phyloP scores from a whole-genome alignment of 108 stramenopile genomes.

The Stephanodiscus triporus region DNA sequence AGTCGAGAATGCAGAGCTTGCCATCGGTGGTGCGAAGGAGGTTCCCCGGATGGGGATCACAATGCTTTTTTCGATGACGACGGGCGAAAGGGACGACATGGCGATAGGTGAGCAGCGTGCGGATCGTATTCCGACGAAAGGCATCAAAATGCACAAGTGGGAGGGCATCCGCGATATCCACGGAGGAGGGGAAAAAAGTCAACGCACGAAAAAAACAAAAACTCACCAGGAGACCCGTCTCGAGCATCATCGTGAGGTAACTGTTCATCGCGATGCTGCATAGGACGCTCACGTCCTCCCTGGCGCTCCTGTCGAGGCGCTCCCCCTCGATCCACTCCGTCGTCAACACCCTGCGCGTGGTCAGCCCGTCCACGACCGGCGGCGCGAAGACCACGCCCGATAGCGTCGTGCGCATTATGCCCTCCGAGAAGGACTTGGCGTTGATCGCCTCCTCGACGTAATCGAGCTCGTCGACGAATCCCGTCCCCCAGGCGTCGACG shows the following conservation, averaged over 20 bases:
- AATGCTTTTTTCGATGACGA: conserved; percentile 9
- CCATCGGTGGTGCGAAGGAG: conserved; percentile 90
- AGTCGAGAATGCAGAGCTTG: conserved; percentile 91
- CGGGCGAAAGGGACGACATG: conserved; percentile 34
- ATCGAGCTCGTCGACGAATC: conserved; percentile 96
- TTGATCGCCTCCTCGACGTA: conserved; percentile 92
- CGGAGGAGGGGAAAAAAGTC: too few species aligned
- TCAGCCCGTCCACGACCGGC: conserved; percentile 64
- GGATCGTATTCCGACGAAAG: too few species aligned
- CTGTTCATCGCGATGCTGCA: conserved; percentile 93
- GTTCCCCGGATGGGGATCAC: conserved; percentile 58
- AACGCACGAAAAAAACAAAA: background rate
- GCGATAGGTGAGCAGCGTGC: too few species aligned
- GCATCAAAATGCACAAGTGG: conserved; percentile 29
- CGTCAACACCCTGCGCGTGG: conserved; percentile 82
- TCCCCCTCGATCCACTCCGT: conserved; percentile 96
- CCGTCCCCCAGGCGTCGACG: conserved; percentile 92
- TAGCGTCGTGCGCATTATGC: conserved; percentile 69
- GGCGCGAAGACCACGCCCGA: conserved; percentile 86
- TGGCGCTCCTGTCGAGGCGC: conserved; percentile 77
- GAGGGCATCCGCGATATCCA: too few species aligned
- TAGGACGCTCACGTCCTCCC: conserved; percentile 74
- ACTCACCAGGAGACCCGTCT: conserved; percentile 63
- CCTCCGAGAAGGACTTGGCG: conserved; percentile 70
- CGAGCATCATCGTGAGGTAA: conserved; percentile 87